Evolutionary conservation across 768 basidiomycete species (phyloP).

Genomic region (Rhodosporidiobolus sp.): DNA sequence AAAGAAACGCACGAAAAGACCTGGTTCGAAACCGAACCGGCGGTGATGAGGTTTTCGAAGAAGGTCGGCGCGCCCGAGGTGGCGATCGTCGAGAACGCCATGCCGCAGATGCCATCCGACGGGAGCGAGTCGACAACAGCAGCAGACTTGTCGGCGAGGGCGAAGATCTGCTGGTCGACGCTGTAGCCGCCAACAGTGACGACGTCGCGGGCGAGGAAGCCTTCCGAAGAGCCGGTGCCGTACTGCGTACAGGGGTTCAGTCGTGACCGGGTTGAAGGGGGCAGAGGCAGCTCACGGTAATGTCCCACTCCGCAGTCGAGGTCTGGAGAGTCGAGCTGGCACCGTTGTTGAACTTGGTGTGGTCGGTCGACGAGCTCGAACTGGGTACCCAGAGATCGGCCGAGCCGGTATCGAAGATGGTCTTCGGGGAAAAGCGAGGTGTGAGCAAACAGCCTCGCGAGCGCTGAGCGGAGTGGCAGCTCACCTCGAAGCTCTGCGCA

Average conservation of each 20-base stretch:
- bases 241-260: no score
- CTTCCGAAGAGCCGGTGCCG: conserved; percentile 29
- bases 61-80: conserved; percentile 39
- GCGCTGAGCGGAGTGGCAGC: background rate
- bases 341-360: conserved; percentile 13
- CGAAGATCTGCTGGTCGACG: conserved; percentile 30
- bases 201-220: conserved; percentile 32
- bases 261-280: no score
- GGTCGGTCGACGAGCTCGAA: conserved; percentile 12
- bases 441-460: background rate
- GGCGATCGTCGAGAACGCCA: conserved; percentile 44
- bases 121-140: conserved; percentile 18
- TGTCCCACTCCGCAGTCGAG: conserved; percentile 34
- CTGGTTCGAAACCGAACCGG: conserved; percentile 25
- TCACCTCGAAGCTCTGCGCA: conserved; percentile 20
- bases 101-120: conserved; percentile 38
- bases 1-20: conserved; percentile 18
- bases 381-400: conserved; percentile 31
- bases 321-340: conserved; percentile 18
- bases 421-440: background rate
- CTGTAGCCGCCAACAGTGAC: conserved; percentile 19
- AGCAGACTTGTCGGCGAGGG: conserved; percentile 28
- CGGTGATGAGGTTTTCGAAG: conserved; percentile 42
- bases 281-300: no score
- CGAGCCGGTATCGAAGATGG: conserved; percentile 30